Evolutionary conservation across 257 asterid genomes (phyloP).

Genomic region (Lantana camara): DNA sequence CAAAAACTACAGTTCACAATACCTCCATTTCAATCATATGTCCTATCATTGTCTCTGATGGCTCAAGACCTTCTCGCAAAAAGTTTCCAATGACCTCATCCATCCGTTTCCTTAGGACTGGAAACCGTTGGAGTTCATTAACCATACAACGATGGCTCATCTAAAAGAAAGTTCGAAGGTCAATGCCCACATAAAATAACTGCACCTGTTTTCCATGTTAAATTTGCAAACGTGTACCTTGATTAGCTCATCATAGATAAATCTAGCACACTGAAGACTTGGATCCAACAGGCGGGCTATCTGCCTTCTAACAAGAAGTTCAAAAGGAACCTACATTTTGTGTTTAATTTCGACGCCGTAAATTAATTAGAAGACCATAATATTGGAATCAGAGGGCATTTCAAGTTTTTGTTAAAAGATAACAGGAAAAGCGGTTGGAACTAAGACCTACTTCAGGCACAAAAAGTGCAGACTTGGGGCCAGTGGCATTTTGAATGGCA

Average conservation of each 20-base stretch:
- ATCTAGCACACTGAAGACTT: constrained; percentile 95
- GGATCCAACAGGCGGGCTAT: constrained; percentile 93
- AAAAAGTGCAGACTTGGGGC: constrained; percentile 82
- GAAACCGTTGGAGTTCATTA: constrained; percentile 86
- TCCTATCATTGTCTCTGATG: constrained; percentile 85
- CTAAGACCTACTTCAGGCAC: constrained; percentile 79
- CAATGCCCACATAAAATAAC: constrained; percentile 20
- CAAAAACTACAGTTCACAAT: constrained; percentile 22
- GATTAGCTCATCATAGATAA: constrained; percentile 88
- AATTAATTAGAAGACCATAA: constrained; percentile 21
- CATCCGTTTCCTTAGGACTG: constrained; percentile 70
- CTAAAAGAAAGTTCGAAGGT: constrained; percentile 37
- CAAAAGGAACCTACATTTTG: constrained; percentile 82
- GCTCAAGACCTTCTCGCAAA: constrained; percentile 82
- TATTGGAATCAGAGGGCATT: constrained; percentile 16
- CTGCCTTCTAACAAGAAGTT: constrained; percentile 86
- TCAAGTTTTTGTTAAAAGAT: constrained; percentile 10
- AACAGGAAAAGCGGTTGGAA: constrained; percentile 8
- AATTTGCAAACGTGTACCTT: constrained; percentile 51
- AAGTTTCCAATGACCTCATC: constrained; percentile 76
- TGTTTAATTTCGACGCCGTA: constrained; percentile 21
- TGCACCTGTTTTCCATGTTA: constrained; percentile 10
- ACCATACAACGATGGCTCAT: constrained; percentile 89
- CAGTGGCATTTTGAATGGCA: constrained; percentile 93
- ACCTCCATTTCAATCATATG: constrained; percentile 95